Base-by-base conservation (phyloP, 495 filamentous ascomycete genomes). In the Penicillium subrubescens region DNA sequence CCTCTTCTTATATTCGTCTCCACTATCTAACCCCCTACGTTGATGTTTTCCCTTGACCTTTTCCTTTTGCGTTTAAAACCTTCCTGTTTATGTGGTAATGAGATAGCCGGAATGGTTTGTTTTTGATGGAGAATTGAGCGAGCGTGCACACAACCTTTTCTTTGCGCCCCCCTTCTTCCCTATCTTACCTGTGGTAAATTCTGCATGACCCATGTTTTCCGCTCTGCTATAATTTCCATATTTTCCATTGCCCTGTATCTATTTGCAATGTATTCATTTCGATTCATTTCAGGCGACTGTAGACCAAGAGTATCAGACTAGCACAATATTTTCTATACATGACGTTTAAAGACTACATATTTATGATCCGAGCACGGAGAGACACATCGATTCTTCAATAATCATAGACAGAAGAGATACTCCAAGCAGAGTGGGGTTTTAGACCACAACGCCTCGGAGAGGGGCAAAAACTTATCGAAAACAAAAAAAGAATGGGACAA, bases 81-180 rank as follows among this genome's bases (percentile, higher is more conserved):
- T 56, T 56, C 53, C 53, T 56, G n/a, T 8, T 65, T 58, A 69
- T 68, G 65, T 65, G 69, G 61, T 72, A 70, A 74, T 74, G 63
- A 66, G 63, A 55, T 52, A 66, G 57, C 62, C 62, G 35, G 58
- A 60, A 66, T 67, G 60, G 64, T 55, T 56, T 35, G 23, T 62
- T 60, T 68, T 54, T 62, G 60, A 64, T 68, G 62, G 69, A 70
- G 63, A 72, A 60, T 68, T 68, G 64, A 74, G 71, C 71, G 69
- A 71, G 71, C 71, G 69, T 69, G 68, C 65, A 73, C 61, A 34
- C 60, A 17, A 29, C 59, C 52, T 61, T 61, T 67, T 53, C 35
- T 54, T 68, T 66, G 54, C 61, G 39, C 17, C 21, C 34, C 65
- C 61, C 67, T 57, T 62, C 35, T 41, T 35, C 64, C 59, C 56